Conservation (phyloP, 768 basidiomycete genomes). For the Sporobolomyces pararoseus region DNA sequence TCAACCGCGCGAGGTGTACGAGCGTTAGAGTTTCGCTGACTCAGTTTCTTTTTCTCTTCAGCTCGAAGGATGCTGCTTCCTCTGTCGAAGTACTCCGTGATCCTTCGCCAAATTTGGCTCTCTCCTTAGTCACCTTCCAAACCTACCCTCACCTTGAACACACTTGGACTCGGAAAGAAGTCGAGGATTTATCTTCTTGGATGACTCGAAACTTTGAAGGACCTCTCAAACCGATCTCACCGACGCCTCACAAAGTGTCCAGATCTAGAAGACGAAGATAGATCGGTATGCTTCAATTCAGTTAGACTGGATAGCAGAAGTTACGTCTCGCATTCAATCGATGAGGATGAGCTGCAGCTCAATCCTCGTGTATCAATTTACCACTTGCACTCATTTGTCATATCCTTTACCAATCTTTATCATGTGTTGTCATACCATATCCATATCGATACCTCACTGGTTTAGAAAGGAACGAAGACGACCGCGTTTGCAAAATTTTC, state of each 20-base stretch:
- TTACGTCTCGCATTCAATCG: too few relatives aligned
- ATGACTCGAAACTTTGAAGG: neutral
- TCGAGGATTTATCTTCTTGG: slow-evolving; percentile 1
- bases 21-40: neutral
- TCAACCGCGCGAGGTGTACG: too few relatives aligned
- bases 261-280: neutral
- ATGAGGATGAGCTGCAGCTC: too few relatives aligned
- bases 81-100: slow-evolving; percentile 9
- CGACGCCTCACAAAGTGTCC: neutral
- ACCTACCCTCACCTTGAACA: slow-evolving; percentile 18
- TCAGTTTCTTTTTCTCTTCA: neutral
- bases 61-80: slow-evolving; percentile 11
- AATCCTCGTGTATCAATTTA: too few relatives aligned
- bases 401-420: too few relatives aligned
- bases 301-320: neutral
- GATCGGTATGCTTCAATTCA: neutral
- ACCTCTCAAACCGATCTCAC: neutral
- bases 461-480: too few relatives aligned
- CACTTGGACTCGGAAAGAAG: slow-evolving; percentile 5
- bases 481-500: too few relatives aligned
- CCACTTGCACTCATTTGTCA: too few relatives aligned
- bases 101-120: slow-evolving; percentile 17
- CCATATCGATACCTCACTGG: too few relatives aligned
- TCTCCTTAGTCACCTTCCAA: slow-evolving; percentile 5
- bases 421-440: too few relatives aligned